phyloP scores from a whole-genome alignment of 1,139 yeast species.

The Kodamaea plutei region DNA sequence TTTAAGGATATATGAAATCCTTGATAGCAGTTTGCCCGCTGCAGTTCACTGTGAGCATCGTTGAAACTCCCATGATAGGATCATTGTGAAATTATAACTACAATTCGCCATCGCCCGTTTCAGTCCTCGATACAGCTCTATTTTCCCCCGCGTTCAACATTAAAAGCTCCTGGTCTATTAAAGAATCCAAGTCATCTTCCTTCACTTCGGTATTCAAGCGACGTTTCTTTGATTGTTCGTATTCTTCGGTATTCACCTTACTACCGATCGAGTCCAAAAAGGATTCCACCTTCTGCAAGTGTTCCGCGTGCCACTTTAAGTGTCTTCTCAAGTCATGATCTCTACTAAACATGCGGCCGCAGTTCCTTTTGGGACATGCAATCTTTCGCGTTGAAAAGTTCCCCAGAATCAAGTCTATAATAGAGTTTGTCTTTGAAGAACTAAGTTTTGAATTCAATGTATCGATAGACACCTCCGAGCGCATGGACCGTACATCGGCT shows the following conservation, averaged over 20 bases:
- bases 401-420: slow-evolving; percentile 35
- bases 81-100: too few species aligned
- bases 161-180: slow-evolving; percentile 31
- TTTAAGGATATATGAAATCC: too few species aligned
- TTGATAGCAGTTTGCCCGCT: too few species aligned
- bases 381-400: slow-evolving; percentile 32
- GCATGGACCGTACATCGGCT: slow-evolving; percentile 15
- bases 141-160: slow-evolving; percentile 17
- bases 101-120: too few species aligned
- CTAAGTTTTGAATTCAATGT: slow-evolving; percentile 18
- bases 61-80: too few species aligned
- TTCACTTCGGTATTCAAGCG: slow-evolving; percentile 7
- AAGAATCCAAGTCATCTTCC: slow-evolving; percentile 11
- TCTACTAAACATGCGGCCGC: slow-evolving; percentile 45
- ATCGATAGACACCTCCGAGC: slow-evolving; percentile 17
- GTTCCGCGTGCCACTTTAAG: slow-evolving; percentile 50
- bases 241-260: not conserved
- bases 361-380: slow-evolving; percentile 44
- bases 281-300: slow-evolving; percentile 28
- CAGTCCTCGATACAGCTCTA: too few species aligned
- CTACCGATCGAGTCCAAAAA: slow-evolving; percentile 28
- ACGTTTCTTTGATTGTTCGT: not conserved
- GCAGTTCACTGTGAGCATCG: too few species aligned
- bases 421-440: slow-evolving; percentile 20
- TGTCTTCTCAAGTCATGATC: slow-evolving; percentile 51